phyloP scores from a whole-genome alignment of 441 rosid genomes.

The Eruca vesicaria region DNA sequence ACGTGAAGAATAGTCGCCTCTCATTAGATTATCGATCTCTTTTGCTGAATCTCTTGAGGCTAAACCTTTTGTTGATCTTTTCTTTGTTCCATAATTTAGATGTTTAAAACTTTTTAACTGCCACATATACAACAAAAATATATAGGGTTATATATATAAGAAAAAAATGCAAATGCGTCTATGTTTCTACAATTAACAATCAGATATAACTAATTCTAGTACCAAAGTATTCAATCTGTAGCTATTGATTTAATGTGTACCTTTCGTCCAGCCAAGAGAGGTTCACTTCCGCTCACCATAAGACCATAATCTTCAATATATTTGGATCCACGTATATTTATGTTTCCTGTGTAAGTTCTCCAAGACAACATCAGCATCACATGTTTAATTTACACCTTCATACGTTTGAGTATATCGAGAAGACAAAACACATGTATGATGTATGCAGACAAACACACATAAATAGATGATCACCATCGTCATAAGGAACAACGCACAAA shows the following conservation, averaged over 20 bases:
- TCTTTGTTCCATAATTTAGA: not conserved
- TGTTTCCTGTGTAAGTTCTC: slow-evolving; percentile 3
- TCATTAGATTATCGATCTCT: slow-evolving; percentile 23
- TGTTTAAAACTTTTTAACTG: slow-evolving; percentile 8
- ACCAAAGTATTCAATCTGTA: not conserved
- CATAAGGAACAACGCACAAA: not conserved
- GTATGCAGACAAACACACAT: not conserved
- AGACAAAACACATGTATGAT: not conserved
- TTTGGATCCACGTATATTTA: not conserved
- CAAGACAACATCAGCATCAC: slow-evolving; percentile 1
- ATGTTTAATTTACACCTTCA: slow-evolving; percentile 1
- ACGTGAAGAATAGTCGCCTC: slow-evolving; percentile 16
- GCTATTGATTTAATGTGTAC: not conserved
- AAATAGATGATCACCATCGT: not conserved
- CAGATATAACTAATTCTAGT: not conserved
- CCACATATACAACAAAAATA: not conserved
- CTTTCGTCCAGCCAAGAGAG: slow-evolving; percentile 22
- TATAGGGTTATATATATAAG: too few relatives aligned
- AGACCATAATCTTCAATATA: slow-evolving; percentile 14
- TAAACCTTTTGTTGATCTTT: not conserved
- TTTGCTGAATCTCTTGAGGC: too few relatives aligned
- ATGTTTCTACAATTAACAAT: not conserved
- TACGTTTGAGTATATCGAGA: not conserved
- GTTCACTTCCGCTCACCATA: slow-evolving; percentile 13
- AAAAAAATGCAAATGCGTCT: too few relatives aligned